Evolutionary conservation across 257 asterid genomes (phyloP), one percentile per base, ranked within the genome.

Genomic region (Plectranthus barbatus): DNA sequence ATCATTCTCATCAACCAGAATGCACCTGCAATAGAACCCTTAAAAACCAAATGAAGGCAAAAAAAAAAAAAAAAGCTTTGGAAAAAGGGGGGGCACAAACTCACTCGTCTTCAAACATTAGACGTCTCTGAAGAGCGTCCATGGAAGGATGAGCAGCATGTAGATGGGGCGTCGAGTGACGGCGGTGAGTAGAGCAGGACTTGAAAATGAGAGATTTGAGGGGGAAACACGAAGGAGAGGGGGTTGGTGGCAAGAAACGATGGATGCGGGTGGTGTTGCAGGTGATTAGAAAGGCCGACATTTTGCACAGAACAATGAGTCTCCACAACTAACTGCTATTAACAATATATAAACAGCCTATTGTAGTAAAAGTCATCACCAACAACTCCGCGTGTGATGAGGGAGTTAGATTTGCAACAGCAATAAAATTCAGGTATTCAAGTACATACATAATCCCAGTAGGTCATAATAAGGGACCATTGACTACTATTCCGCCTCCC

Each of bases 51-150:
- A 23, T 8, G 31, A 26, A 5, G 31, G 13, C 5, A 15, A 10
- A 1, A 19, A 39, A 1, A 4, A 13, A 13, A 2, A 20, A 18
- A 7, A 0, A 17, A 29, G 64, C 41, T n/a, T n/a, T n/a, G n/a
- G n/a, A n/a, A n/a, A n/a, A n/a, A n/a, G n/a, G n/a, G n/a, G n/a
- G n/a, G n/a, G n/a, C n/a, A n/a, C n/a, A n/a, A n/a, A 82, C 84
- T 53, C 9, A 85, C 96, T 88, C 94, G 78, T 88, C 96, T 48
- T 88, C 96, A 62, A 88, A 85, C 96, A 88, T 88, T 79, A 85
- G 96, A 44, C 94, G 84, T 20, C 84, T 78, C 75, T 88, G 96
- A 62, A 88, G 94, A 65, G 91, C 94, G 24, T 88, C 96, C 96
- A 88, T 85, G 64, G 79, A 63, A 36, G 88, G 73, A 75, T 87